Conservation (phyloP, 345 rosid species). For the Gossypioides kirkii region DNA sequence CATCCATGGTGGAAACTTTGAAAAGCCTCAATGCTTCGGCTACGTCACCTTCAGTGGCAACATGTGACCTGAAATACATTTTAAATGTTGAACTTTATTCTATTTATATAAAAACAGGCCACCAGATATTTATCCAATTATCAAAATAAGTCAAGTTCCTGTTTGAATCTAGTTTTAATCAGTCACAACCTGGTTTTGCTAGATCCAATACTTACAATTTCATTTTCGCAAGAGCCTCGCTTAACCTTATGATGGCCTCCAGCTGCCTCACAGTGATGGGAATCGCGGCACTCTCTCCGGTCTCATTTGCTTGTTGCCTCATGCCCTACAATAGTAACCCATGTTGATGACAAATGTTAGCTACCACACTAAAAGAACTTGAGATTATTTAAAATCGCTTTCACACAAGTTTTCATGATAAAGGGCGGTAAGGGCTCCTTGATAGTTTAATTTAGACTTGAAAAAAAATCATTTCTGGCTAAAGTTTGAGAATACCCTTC, state of each 20-base stretch:
- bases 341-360: neutral
- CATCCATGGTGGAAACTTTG: conserved; percentile 93
- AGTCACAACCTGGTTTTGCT: neutral
- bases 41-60: conserved; percentile 82
- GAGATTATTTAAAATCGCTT: neutral
- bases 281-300: conserved; percentile 81
- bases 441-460: neutral
- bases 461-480: neutral
- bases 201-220: conserved; percentile 60
- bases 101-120: neutral
- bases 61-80: conserved; percentile 51
- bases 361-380: neutral
- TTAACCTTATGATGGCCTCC: conserved; percentile 86
- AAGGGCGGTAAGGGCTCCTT: neutral
- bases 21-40: conserved; percentile 83
- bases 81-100: neutral
- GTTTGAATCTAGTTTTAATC: neutral
- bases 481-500: conserved; percentile 53
- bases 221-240: conserved; percentile 94
- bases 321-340: conserved; percentile 48
- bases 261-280: conserved; percentile 98
- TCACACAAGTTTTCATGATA: neutral
- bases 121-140: neutral
- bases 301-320: conserved; percentile 95
- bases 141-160: neutral